Base-by-base conservation (phyloP, 2,329 filamentous ascomycete species). In the Chaetomiaceae sp. region DNA sequence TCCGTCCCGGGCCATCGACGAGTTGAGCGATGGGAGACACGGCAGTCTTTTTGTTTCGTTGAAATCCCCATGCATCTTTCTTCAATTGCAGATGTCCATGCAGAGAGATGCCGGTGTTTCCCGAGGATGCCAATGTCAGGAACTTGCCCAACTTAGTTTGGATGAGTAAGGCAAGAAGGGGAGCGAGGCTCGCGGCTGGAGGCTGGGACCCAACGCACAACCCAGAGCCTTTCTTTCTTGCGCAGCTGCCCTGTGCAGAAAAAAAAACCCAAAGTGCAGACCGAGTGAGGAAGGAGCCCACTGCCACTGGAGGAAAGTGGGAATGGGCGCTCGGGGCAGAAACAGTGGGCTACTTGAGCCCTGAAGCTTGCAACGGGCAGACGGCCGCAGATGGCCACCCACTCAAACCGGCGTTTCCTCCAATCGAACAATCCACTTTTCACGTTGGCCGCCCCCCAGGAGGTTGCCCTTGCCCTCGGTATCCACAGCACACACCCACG, bases 251-350 rank as follows among this genome's bases (percentile, higher is more conserved):
- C 51, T 30, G 40, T 42, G 55, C 52, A 41, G 43, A 42, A 18
- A 25, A 21, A 25, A 13, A 43, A 41, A 34, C 49, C 56, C 36
- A 46, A 58, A 51, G 23, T 16, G 44, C 36, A 47, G 48, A 56
- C 54, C 56, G 51, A 56, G 51, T 50, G 51, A 54, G 53, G 51
- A 56, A 56, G 47, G 54, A 57, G 51, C 41, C 27, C 18, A 16
- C 43, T 30, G 10, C 7, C 5, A 9, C 9, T 21, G 25, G 38
- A 33, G 52, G 48, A 36, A 50, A 43, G 52, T 47, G 52, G 52
- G 41, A 46, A 13, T 11, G 27, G 20, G 21, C 51, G 40, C 33
- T 45, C 30, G 42, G 38, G 51, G 30, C 36, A 44, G 25, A 32
- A 38, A 32, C 38, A 13, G 29, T 14, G n/a, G n/a, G n/a, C n/a